Percentiles rank a stretch among this genome's conserved stretches.
phyloP scores from a whole-genome alignment of 257 asterid species.

The Solanum sitiens region DNA sequence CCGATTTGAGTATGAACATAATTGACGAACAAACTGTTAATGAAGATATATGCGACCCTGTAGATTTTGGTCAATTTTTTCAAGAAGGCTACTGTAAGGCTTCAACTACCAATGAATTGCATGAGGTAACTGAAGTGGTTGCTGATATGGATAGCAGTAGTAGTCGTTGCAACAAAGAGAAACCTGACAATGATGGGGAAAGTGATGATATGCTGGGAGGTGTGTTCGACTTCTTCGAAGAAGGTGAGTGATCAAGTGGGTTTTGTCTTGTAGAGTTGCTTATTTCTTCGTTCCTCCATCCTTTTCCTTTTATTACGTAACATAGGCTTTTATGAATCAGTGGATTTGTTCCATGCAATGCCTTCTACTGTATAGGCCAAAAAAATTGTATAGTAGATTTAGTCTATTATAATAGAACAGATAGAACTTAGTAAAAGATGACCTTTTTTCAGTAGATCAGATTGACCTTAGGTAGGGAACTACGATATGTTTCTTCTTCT shows the following conservation, averaged over 20 bases:
- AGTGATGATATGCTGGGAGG: constrained; percentile 39
- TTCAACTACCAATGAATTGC: constrained; percentile 13
- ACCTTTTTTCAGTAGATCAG: background rate
- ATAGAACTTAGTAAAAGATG: background rate
- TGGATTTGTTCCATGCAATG: background rate
- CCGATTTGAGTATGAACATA: constrained; percentile 23
- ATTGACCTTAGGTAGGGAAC: background rate
- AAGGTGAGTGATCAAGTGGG: constrained; percentile 11
- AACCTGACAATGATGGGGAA: constrained; percentile 28
- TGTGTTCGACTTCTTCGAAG: constrained; percentile 41
- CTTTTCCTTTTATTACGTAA: background rate
- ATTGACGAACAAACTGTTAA: constrained; percentile 18
- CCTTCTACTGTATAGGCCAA: background rate
- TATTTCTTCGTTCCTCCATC: background rate
- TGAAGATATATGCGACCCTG: constrained; percentile 29
- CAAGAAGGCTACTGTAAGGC: constrained; percentile 41
- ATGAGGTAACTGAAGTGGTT: constrained; percentile 13
- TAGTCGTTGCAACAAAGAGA: constrained; percentile 22
- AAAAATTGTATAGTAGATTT: background rate
- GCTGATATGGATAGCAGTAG: constrained; percentile 16
- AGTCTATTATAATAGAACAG: background rate
- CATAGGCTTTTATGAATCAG: background rate
- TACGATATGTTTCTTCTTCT: background rate
- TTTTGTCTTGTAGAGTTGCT: background rate
- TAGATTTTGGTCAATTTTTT: constrained; percentile 29